These are phyloP conservation scores for Malassezia yamatoensis DNA, from an alignment of 1,284 basidiomycete species.

Conservation along the genomic window DNA sequence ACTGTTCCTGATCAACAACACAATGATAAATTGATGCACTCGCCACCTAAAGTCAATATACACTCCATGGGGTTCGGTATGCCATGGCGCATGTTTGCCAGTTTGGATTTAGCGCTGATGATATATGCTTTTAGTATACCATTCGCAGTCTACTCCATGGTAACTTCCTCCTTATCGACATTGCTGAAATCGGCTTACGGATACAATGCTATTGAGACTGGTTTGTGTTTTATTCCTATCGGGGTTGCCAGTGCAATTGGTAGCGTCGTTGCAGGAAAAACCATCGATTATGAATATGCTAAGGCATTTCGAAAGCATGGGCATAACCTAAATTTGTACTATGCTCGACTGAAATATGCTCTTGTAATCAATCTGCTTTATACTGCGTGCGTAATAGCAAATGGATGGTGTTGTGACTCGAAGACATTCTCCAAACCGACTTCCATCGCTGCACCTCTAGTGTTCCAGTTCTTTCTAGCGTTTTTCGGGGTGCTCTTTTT, in stretches of 20 bases:
- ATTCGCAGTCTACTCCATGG: constrained; percentile 59
- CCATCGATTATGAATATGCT: constrained; percentile 17
- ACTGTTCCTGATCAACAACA: background rate
- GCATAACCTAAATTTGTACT: constrained; percentile 2
- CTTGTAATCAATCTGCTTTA: background rate
- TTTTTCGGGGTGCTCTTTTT: constrained; percentile 2
- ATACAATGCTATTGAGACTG: constrained; percentile 58
- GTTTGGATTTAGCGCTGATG: constrained; percentile 25
- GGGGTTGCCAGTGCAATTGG: constrained; percentile 49
- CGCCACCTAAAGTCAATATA: constrained; percentile 20
- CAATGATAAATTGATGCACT: constrained; percentile 1
- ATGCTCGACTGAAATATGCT: constrained; percentile 3
- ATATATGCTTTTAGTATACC: constrained; percentile 54
- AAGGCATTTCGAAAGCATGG: constrained; percentile 1
- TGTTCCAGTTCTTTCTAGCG: constrained; percentile 16
- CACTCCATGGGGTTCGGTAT: constrained; percentile 22
- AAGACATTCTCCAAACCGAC: background rate
- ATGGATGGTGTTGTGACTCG: constrained; percentile 12
- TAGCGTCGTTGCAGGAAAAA: constrained; percentile 11
- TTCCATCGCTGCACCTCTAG: constrained; percentile 11
- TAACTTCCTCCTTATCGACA: constrained; percentile 59
- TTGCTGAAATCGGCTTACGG: constrained; percentile 57
- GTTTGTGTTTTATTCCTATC: constrained; percentile 61
- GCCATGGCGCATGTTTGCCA: constrained; percentile 26
- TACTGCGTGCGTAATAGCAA: background rate